These are phyloP conservation scores for Metschnikowia lachancei DNA, from an alignment of 805 yeast genomes.

Conservation along the genomic window DNA sequence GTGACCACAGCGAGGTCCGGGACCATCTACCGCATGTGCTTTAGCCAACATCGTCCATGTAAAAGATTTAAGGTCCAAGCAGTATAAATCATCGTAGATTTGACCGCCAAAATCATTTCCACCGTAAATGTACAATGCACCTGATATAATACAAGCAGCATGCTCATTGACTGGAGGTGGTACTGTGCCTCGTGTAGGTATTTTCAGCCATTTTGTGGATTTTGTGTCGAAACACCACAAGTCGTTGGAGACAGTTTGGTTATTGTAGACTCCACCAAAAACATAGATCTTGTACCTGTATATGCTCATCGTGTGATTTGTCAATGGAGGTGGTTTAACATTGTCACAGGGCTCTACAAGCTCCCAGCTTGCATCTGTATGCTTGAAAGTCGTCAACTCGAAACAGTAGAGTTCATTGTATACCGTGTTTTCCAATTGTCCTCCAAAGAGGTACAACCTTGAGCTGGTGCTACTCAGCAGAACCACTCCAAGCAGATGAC, in stretches of 20 bases:
- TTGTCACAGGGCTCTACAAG: constrained; percentile 52
- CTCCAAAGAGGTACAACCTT: constrained; percentile 83
- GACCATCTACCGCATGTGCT: constrained; percentile 45
- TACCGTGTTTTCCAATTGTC: constrained; percentile 81
- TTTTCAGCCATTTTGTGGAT: constrained; percentile 64
- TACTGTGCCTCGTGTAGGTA: constrained; percentile 63
- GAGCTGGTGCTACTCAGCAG: constrained; percentile 45
- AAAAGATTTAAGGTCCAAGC: constrained; percentile 69
- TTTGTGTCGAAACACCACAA: constrained; percentile 78
- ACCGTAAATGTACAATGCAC: constrained; percentile 80
- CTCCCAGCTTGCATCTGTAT: constrained; percentile 84
- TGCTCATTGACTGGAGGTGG: constrained; percentile 94
- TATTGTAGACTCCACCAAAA: constrained; percentile 83
- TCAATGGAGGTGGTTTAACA: constrained; percentile 70
- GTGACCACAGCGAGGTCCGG: constrained; percentile 90
- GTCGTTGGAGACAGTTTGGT: constrained; percentile 67
- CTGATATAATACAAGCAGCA: constrained; percentile 74
- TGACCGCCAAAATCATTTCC: constrained; percentile 79
- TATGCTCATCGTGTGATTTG: constrained; percentile 87
- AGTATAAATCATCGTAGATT: constrained; percentile 61
- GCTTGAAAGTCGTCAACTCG: constrained; percentile 81
- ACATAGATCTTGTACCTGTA: constrained; percentile 76
- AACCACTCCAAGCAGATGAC: constrained; percentile 83
- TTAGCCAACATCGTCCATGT: constrained; percentile 63
- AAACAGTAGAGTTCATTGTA: constrained; percentile 84